phyloP scores from a whole-genome alignment of 2,329 filamentous ascomycete genomes.

The Hypomyces perniciosus region DNA sequence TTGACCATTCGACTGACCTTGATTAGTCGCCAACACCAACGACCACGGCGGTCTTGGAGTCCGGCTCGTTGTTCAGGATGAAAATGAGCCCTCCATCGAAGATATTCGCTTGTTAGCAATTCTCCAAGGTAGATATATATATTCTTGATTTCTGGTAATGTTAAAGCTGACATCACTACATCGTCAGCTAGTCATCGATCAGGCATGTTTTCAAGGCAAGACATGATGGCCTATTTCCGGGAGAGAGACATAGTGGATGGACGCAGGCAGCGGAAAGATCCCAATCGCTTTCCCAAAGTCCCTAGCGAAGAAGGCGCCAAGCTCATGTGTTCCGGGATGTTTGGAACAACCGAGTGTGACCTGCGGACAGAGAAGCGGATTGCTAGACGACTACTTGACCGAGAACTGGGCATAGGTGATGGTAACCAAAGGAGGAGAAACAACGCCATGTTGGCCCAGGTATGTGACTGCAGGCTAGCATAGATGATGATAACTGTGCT shows the following conservation, averaged over 20 bases:
- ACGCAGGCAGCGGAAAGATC: conserved; percentile 37
- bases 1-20: neutral
- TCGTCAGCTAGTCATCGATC: conserved; percentile 12
- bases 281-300: conserved; percentile 68
- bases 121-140: neutral
- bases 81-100: neutral
- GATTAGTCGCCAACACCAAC: conserved; percentile 16
- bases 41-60: conserved; percentile 21
- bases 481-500: neutral
- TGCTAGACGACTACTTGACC: conserved; percentile 66
- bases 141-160: neutral
- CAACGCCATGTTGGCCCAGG: conserved; percentile 61
- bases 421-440: conserved; percentile 55
- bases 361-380: conserved; percentile 54
- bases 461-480: conserved; percentile 24
- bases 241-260: conserved; percentile 28
- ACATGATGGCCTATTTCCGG: conserved; percentile 36
- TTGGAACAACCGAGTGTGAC: conserved; percentile 61
- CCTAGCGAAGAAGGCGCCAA: conserved; percentile 71
- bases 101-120: neutral
- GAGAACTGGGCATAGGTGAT: conserved; percentile 70
- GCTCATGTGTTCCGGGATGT: conserved; percentile 76
- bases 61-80: neutral
- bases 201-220: conserved; percentile 28
- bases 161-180: neutral